phyloP scores from a whole-genome alignment of 2,329 filamentous ascomycete genomes.

The Sarocladium strictum region DNA sequence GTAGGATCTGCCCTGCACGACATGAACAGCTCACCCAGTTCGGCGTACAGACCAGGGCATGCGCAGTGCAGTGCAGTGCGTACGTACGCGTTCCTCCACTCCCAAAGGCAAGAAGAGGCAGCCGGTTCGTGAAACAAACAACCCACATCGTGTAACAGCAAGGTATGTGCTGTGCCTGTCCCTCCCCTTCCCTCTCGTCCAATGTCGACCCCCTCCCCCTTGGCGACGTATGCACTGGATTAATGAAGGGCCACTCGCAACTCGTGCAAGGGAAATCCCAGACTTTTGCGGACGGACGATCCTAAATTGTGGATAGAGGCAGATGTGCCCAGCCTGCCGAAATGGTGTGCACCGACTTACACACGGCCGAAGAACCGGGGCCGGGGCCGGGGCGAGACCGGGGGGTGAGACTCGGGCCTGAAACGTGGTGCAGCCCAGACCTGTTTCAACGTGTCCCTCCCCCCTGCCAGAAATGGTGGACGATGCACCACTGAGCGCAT shows the following conservation, averaged over 20 bases:
- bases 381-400: neutral
- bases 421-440: constrained; percentile 5
- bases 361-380: neutral
- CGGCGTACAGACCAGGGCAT: no score
- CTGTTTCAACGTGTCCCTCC: constrained; percentile 4
- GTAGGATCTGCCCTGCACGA: neutral
- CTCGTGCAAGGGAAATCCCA: no score
- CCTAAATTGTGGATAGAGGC: no score
- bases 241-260: no score
- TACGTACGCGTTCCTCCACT: neutral
- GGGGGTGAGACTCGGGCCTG: constrained; percentile 8
- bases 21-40: neutral
- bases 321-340: no score
- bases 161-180: neutral
- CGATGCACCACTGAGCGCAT: no score
- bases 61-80: neutral
- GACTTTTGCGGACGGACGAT: neutral
- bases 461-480: neutral
- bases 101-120: neutral
- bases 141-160: neutral
- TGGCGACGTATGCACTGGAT: no score
- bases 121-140: neutral
- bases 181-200: neutral
- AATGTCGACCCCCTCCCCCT: no score
- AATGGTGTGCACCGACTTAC: no score